Evolutionary conservation across 148 eudicot species (phyloP).

Genomic region (Dysphania ambrosioides): DNA sequence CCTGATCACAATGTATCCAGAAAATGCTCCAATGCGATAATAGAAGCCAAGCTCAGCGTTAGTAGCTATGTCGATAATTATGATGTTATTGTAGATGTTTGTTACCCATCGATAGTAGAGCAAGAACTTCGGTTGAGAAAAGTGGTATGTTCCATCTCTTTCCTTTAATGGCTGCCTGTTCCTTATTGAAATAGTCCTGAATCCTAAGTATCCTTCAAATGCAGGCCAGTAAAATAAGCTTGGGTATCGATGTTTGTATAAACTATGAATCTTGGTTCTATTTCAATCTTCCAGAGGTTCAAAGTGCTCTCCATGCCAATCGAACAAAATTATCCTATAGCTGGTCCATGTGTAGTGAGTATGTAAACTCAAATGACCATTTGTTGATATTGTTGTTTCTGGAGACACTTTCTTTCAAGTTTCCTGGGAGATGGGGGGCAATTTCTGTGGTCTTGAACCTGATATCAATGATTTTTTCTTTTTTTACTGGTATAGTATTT

Average conservation of each 20-base stretch:
- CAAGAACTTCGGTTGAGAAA: conserved; percentile 71
- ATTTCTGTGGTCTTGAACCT: not conserved
- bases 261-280: conserved; percentile 63
- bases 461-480: not conserved
- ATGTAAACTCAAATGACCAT: conserved; percentile 19
- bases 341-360: conserved; percentile 93
- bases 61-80: conserved; percentile 65
- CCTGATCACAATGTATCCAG: conserved; percentile 56
- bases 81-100: conserved; percentile 84
- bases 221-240: conserved; percentile 84
- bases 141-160: conserved; percentile 39
- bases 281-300: conserved; percentile 89
- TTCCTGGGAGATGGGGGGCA: no score
- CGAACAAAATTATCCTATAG: conserved; percentile 66
- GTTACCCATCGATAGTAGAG: conserved; percentile 88
- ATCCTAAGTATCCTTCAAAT: not conserved
- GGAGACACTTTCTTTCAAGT: not conserved
- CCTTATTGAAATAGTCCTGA: not conserved
- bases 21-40: conserved; percentile 56
- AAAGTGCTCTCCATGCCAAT: conserved; percentile 88
- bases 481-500: conserved; percentile 36
- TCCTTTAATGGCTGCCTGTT: not conserved
- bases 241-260: conserved; percentile 88
- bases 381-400: not conserved
- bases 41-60: conserved; percentile 52